These are phyloP conservation scores for Pyrrhoderma lamaoense DNA, from an alignment of 1,284 basidiomycete species.

Conservation along the genomic window DNA sequence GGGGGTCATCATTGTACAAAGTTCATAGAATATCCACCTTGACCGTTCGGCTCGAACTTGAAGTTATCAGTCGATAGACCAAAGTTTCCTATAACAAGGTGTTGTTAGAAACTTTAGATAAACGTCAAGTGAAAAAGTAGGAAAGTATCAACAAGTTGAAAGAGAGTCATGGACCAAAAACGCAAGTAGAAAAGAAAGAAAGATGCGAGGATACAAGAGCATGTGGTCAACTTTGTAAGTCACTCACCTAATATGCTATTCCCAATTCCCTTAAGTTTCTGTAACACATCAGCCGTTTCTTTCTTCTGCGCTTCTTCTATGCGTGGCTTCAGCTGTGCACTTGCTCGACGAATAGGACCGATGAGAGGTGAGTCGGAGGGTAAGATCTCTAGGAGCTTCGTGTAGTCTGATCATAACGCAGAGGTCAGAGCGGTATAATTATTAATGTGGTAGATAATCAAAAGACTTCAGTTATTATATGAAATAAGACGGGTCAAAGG, in stretches of 20 bases:
- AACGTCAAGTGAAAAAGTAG: background rate
- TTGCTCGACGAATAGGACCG: slow-evolving; percentile 40
- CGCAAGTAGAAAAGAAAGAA: no score
- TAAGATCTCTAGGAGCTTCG: slow-evolving; percentile 54
- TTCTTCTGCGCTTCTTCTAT: slow-evolving; percentile 71
- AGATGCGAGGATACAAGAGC: no score
- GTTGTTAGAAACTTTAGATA: background rate
- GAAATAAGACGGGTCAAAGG: background rate
- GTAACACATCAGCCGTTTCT: slow-evolving; percentile 90
- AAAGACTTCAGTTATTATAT: background rate
- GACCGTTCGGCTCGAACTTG: slow-evolving; percentile 86
- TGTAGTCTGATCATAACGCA: slow-evolving; percentile 59
- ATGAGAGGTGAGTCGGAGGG: slow-evolving; percentile 49
- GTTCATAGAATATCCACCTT: slow-evolving; percentile 91
- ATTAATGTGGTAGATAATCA: no score
- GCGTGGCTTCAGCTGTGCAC: slow-evolving; percentile 55
- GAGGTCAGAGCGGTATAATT: background rate
- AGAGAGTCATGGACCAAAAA: no score
- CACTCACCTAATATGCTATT: slow-evolving; percentile 80
- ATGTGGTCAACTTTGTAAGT: no score
- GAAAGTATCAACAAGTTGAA: no score
- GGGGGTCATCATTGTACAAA: slow-evolving; percentile 51
- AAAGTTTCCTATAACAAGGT: slow-evolving; percentile 55
- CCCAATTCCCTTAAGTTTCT: slow-evolving; percentile 88
- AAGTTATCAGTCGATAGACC: slow-evolving; percentile 91